Evolutionary conservation across 768 basidiomycete species (phyloP).

Genomic region (Amanita phalloides): DNA sequence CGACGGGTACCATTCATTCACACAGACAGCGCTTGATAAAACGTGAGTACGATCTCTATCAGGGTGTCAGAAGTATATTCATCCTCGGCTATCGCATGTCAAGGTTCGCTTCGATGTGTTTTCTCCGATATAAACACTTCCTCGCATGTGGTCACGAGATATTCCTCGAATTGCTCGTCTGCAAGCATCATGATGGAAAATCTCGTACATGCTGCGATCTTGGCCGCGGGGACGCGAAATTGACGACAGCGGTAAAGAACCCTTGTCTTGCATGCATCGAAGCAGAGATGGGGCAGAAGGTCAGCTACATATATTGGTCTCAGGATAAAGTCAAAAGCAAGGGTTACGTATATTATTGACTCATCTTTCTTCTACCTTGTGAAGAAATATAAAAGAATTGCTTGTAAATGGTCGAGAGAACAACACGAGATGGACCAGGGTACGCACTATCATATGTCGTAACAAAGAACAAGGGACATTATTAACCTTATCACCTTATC

Average conservation of each 20-base stretch:
- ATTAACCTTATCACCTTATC: too few species aligned
- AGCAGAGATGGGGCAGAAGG: conserved; percentile 1
- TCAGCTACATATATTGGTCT: conserved; percentile 1
- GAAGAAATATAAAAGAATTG: neutral
- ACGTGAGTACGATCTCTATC: neutral
- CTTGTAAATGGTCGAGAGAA: neutral
- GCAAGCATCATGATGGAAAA: conserved; percentile 1
- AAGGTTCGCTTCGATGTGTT: neutral
- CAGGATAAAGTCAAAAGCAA: neutral
- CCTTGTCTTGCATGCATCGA: conserved; percentile 4
- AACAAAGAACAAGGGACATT: too few species aligned
- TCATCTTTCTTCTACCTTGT: neutral
- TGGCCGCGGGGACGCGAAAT: neutral
- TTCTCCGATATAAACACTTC: conserved; percentile 6
- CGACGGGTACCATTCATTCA: neutral
- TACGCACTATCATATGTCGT: too few species aligned
- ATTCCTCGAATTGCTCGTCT: conserved; percentile 5
- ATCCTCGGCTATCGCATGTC: neutral
- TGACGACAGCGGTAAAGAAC: conserved; percentile 1
- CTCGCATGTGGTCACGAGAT: conserved; percentile 2
- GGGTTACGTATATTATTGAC: conserved; percentile 1
- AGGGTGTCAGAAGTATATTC: neutral
- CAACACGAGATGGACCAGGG: neutral
- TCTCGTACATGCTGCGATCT: conserved; percentile 3
- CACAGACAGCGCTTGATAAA: neutral